phyloP scores from a whole-genome alignment of 192 early-diverging fungal genomes.

The Coemansia sp. region DNA sequence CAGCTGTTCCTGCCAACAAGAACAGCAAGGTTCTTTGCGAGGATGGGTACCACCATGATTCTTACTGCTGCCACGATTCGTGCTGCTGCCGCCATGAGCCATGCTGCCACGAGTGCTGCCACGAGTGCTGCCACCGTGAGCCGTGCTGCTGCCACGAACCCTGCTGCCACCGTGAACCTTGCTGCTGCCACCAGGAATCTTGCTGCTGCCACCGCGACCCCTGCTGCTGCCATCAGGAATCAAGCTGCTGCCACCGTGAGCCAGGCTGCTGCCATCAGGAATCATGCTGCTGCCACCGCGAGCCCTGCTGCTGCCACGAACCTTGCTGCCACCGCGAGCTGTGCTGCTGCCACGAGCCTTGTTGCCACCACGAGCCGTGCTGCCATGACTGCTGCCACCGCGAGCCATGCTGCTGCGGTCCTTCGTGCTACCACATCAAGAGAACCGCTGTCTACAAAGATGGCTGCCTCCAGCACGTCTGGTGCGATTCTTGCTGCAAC shows the following conservation, averaged over 20 bases:
- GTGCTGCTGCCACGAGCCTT: conserved; percentile 21
- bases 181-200: conserved; percentile 21
- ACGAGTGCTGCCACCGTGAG: conserved; percentile 36
- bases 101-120: conserved; percentile 27
- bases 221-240: conserved; percentile 20
- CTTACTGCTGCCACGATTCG: conserved; percentile 24
- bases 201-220: conserved; percentile 21
- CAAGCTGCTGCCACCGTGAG: conserved; percentile 15
- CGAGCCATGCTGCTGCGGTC: conserved; percentile 22
- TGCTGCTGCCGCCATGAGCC: conserved; percentile 22
- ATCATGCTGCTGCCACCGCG: conserved; percentile 16
- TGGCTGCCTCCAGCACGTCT: conserved; percentile 51
- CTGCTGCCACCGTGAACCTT: conserved; percentile 22
- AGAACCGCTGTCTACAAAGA: conserved; percentile 46
- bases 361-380: conserved; percentile 16
- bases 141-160: conserved; percentile 40
- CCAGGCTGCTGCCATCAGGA: conserved; percentile 22
- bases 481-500: conserved; percentile 55
- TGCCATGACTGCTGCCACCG: conserved; percentile 24
- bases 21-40: conserved; percentile 31
- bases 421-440: conserved; percentile 43
- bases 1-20: conserved; percentile 4
- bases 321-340: conserved; percentile 24
- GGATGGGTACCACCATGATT: conserved; percentile 17
- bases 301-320: conserved; percentile 29